These are phyloP conservation scores for Podospora fimiseda DNA, from an alignment of 495 filamentous ascomycete species.

Conservation along the genomic window DNA sequence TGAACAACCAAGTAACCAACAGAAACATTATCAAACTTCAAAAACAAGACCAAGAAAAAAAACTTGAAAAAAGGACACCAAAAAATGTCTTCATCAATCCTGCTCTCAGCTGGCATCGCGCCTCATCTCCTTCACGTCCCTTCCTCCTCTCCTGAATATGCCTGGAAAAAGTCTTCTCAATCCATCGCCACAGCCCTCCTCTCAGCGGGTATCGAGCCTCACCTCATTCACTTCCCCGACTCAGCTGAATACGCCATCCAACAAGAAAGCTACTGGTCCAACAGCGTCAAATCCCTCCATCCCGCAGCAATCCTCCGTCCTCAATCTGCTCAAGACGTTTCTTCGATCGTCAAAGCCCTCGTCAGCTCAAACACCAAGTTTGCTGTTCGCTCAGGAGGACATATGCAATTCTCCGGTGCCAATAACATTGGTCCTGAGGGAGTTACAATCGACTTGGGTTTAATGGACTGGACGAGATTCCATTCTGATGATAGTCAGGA, in stretches of 20 bases:
- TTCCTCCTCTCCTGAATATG: no score
- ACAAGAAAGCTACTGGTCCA: background rate
- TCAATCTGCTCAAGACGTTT: constrained; percentile 27
- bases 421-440: constrained; percentile 42
- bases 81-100: no score
- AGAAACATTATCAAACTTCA: no score
- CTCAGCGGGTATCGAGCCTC: no score
- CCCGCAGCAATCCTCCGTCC: constrained; percentile 37
- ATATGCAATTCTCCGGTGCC: constrained; percentile 40
- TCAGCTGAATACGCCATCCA: background rate
- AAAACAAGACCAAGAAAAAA: no score
- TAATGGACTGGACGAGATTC: constrained; percentile 31
- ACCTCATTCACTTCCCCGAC: no score
- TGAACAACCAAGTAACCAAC: no score
- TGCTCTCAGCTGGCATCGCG: no score
- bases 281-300: constrained; percentile 8
- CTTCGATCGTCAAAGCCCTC: constrained; percentile 25
- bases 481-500: constrained; percentile 23
- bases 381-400: constrained; percentile 46
- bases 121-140: no score
- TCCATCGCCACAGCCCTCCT: no score
- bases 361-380: constrained; percentile 33
- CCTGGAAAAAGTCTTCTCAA: no score
- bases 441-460: constrained; percentile 47
- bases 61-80: no score